Conservation (phyloP, 805 yeast species). For the Saturnispora hagleri region DNA sequence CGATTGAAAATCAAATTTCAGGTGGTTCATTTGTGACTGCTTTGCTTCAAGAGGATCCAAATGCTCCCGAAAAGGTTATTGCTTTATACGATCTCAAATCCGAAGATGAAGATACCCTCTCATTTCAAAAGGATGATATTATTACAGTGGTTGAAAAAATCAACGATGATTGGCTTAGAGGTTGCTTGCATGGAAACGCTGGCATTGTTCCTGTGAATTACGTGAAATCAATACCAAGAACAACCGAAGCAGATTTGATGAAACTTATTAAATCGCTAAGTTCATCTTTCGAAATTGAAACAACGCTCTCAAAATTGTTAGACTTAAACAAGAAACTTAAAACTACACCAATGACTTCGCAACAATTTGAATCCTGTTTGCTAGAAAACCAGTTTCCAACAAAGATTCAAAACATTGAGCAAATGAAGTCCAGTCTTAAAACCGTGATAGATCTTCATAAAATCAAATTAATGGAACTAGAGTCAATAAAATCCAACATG, state of each 20-base stretch:
- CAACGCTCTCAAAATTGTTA: conserved; percentile 48
- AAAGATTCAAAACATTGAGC: conserved; percentile 61
- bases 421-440: conserved; percentile 67
- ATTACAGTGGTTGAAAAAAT: conserved; percentile 82
- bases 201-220: conserved; percentile 93
- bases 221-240: conserved; percentile 68
- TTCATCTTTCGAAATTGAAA: conserved; percentile 55
- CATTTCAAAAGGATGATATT: conserved; percentile 80
- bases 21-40: conserved; percentile 9
- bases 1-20: conserved; percentile 3
- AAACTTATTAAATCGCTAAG: conserved; percentile 42
- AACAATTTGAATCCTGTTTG: conserved; percentile 24
- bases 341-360: conserved; percentile 27
- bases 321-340: conserved; percentile 28
- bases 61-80: conserved; percentile 39
- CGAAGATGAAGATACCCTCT: conserved; percentile 76
- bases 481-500: conserved; percentile 61
- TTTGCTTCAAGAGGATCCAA: conserved; percentile 7
- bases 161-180: conserved; percentile 94
- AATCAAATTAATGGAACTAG: conserved; percentile 66
- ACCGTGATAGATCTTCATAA: conserved; percentile 71
- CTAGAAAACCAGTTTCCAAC: conserved; percentile 61
- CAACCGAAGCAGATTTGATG: conserved; percentile 49
- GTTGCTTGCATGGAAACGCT: conserved; percentile 65
- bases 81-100: conserved; percentile 79